Evolutionary conservation across 495 filamentous ascomycete species (phyloP).

Genomic region (Penicillium waksmanii): DNA sequence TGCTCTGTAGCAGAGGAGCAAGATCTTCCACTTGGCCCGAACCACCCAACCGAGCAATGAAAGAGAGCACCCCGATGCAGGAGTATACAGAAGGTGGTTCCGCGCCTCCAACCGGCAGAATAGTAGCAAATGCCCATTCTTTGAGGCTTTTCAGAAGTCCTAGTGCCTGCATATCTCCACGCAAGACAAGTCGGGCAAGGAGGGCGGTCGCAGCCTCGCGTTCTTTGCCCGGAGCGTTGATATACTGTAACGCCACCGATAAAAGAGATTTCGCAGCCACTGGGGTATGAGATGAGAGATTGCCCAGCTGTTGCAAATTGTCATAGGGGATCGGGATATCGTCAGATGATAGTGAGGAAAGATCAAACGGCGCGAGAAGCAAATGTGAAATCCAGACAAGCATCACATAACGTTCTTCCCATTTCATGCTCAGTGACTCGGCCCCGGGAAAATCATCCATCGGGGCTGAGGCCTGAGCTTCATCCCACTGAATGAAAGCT

Average conservation of each 20-base stretch:
- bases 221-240: constrained; percentile 80
- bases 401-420: constrained; percentile 89
- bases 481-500: constrained; percentile 61
- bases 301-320: constrained; percentile 24
- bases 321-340: constrained; percentile 40
- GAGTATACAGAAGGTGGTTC: constrained; percentile 56
- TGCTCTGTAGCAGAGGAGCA: constrained; percentile 47
- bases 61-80: constrained; percentile 73
- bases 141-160: constrained; percentile 68
- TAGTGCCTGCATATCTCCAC: constrained; percentile 83
- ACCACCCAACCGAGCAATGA: constrained; percentile 71
- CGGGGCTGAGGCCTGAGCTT: neutral
- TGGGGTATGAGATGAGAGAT: constrained; percentile 55
- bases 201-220: constrained; percentile 81
- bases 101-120: constrained; percentile 43
- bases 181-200: constrained; percentile 78
- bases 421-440: constrained; percentile 51
- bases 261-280: constrained; percentile 72
- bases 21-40: constrained; percentile 58
- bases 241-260: constrained; percentile 67
- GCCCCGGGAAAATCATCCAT: constrained; percentile 17
- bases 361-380: constrained; percentile 89
- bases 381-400: constrained; percentile 93
- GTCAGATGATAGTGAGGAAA: constrained; percentile 77
- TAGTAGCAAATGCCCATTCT: constrained; percentile 64